Conservation (phyloP, 139 green algal genomes). For the Micromonas pusilla region DNA sequence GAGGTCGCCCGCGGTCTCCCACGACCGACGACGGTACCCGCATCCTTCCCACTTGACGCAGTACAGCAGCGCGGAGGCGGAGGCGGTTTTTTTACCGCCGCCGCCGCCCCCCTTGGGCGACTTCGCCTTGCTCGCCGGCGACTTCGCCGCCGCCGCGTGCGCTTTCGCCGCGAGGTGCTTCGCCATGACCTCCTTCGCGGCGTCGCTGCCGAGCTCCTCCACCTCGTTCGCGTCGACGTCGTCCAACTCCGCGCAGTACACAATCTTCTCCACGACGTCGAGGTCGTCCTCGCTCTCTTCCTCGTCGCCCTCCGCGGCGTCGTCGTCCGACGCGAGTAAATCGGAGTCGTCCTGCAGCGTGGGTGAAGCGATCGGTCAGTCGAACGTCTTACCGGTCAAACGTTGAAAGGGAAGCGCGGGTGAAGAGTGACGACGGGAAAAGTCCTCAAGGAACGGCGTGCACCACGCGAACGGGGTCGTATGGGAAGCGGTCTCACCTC, state of each 20-base stretch:
- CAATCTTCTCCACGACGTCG: not conserved
- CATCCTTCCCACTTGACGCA: constrained; percentile 16
- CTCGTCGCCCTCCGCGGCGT: not conserved
- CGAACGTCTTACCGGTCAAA: no score
- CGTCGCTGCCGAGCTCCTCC: not conserved
- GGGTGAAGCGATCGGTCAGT: no score
- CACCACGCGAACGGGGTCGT: no score
- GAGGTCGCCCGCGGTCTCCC: not conserved
- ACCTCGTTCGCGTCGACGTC: not conserved
- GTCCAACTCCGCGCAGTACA: not conserved
- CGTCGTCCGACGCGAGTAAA: no score
- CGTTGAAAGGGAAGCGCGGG: no score
- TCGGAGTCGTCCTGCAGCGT: no score
- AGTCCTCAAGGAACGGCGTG: no score
- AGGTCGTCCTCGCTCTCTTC: not conserved
- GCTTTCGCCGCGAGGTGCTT: not conserved
- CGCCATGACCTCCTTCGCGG: not conserved
- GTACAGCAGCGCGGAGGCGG: not conserved
- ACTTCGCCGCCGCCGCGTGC: not conserved
- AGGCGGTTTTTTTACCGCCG: not conserved
- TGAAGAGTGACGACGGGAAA: no score
- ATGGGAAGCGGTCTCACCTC: no score
- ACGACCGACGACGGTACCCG: not conserved
- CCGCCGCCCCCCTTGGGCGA: not conserved
- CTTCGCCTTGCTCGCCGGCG: not conserved